Evolutionary conservation across 352 stramenopile species (phyloP).

Genomic region (Pythium guiyangense): DNA sequence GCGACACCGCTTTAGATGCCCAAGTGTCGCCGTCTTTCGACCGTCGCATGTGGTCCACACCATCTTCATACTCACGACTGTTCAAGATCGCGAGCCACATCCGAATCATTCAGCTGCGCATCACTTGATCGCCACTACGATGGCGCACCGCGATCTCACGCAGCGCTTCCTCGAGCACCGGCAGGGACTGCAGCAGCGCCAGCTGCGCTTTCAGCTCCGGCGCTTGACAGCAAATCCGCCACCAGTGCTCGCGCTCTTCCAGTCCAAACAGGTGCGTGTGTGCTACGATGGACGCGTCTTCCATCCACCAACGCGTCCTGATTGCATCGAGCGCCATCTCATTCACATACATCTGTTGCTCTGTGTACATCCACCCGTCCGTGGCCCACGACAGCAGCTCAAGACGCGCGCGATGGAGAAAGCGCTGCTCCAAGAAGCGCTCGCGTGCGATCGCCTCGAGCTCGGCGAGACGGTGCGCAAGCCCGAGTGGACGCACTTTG

Average conservation of each 20-base stretch:
- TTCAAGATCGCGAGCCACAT: too few species aligned
- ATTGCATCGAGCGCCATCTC: neutral
- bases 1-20: too few species aligned
- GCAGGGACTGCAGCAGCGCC: slow-evolving; percentile 42
- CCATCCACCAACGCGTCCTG: too few species aligned
- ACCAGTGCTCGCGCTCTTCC: slow-evolving; percentile 41
- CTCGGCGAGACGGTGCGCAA: slow-evolving; percentile 23
- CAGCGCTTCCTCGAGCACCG: slow-evolving; percentile 37
- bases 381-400: slow-evolving; percentile 20
- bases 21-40: too few species aligned
- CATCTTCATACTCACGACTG: too few species aligned
- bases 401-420: slow-evolving; percentile 58
- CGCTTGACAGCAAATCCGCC: slow-evolving; percentile 33
- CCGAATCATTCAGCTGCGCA: neutral
- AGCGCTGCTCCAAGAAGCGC: slow-evolving; percentile 51
- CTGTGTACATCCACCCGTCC: neutral
- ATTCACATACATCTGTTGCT: neutral
- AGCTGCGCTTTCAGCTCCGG: slow-evolving; percentile 54
- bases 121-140: slow-evolving; percentile 4
- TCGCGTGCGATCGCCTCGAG: slow-evolving; percentile 30
- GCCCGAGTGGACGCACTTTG: slow-evolving; percentile 61
- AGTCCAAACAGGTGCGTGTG: slow-evolving; percentile 40
- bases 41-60: too few species aligned
- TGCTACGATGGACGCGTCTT: neutral
- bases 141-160: slow-evolving; percentile 67